Evolutionary conservation across 129 eudicot species (phyloP).

Genomic region (Logfia minima): DNA sequence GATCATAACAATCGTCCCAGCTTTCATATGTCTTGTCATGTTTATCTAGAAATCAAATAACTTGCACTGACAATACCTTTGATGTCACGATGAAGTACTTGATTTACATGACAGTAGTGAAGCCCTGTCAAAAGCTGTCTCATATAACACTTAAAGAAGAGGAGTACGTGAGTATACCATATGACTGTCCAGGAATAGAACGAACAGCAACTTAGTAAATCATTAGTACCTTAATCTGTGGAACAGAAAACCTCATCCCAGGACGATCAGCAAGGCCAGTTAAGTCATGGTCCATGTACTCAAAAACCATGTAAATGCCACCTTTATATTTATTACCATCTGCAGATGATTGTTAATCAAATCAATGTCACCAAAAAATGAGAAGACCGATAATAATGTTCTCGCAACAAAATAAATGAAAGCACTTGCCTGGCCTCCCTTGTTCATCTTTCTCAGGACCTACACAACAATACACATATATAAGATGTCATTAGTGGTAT

Average conservation of each 20-base stretch:
- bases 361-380: conserved; percentile 11
- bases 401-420: neutral
- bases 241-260: conserved; percentile 81
- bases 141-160: conserved; percentile 82
- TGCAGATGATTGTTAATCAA: conserved; percentile 32
- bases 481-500: conserved; percentile 2
- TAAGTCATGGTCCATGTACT: conserved; percentile 98
- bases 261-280: conserved; percentile 99
- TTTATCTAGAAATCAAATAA: conserved; percentile 21
- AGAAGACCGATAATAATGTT: neutral
- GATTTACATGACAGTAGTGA: conserved; percentile 90
- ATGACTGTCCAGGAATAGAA: neutral
- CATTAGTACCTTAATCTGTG: conserved; percentile 71
- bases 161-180: conserved; percentile 26
- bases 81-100: conserved; percentile 94
- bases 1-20: neutral
- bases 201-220: neutral
- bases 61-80: conserved; percentile 56
- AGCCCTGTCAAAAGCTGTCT: conserved; percentile 94
- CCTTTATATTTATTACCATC: conserved; percentile 81
- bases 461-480: conserved; percentile 13
- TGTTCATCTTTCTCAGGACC: conserved; percentile 79
- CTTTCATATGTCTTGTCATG: conserved; percentile 5
- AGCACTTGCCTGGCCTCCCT: conserved; percentile 58
- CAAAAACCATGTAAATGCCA: conserved; percentile 88